A percentile compares a stretch with the other conserved stretches of the same genome.
Evolutionary conservation across 164 flowering plant genomes (phyloP).

Genomic region (Annona cherimola): DNA sequence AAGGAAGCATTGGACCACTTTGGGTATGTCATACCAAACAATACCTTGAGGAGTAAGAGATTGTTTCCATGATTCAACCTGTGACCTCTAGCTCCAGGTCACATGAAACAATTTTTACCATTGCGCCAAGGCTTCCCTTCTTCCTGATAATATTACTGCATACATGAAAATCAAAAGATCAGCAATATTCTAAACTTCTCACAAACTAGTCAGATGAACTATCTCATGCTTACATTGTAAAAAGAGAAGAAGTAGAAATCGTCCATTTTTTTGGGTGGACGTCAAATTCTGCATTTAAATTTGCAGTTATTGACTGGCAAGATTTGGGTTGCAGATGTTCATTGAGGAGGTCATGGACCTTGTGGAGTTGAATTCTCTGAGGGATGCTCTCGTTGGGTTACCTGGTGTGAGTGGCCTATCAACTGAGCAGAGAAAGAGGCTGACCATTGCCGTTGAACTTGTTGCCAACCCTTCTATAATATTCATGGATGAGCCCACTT

Average conservation of each 20-base stretch:
- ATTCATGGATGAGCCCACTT: slow-evolving; percentile 58
- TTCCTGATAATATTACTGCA: background rate
- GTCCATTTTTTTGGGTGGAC: background rate
- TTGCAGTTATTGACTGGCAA: background rate
- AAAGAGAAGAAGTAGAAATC: no score
- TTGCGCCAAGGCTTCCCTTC: background rate
- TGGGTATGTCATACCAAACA: no score
- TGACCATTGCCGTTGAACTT: slow-evolving; percentile 47
- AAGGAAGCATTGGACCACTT: no score
- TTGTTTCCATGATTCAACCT: no score
- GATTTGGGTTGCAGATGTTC: slow-evolving; percentile 32
- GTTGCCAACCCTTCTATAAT: slow-evolving; percentile 50
- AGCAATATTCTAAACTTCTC: no score
- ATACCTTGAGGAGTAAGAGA: no score
- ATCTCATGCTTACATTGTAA: no score
- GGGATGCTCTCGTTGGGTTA: slow-evolving; percentile 34
- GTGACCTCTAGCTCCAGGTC: no score
- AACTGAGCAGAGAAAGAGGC: slow-evolving; percentile 47
- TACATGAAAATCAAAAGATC: no score
- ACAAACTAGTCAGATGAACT: no score
- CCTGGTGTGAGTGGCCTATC: slow-evolving; percentile 47
- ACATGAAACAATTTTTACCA: background rate
- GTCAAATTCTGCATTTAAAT: background rate
- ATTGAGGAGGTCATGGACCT: slow-evolving; percentile 50
- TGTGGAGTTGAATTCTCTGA: slow-evolving; percentile 35